Base-by-base conservation (phyloP, 345 rosid genomes). In the Bruguiera gymnorhiza region DNA sequence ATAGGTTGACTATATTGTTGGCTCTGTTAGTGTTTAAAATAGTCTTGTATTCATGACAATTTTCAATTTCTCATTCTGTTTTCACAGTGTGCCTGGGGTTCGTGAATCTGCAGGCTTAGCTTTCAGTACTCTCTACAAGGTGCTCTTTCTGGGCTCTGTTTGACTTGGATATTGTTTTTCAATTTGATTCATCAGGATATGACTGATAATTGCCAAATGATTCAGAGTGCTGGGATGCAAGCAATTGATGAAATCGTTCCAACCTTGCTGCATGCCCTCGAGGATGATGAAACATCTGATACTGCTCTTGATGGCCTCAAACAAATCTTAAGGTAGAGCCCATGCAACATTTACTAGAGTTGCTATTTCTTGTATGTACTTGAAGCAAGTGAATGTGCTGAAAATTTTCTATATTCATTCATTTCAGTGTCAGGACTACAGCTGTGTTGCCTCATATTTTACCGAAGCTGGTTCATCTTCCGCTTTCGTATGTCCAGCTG, bases 191-290 rank as follows among this genome's bases (percentile, higher is more conserved):
- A 37, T 15, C n/a, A 4, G 8, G 62, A 53, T 62, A 1, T 39
- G 39, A 0, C 32, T 1, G 23, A 21, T 62, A 31, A 18, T 16
- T 57, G 15, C 60, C 18, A 53, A 53, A n/a, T 63, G 65, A 64
- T 66, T 66, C 82, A 95, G 99, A 95, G 91, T 82, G 99, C 98
- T 70, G 99, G 99, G 73, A 61, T 95, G 94, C 98, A 88, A 88
- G 99, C 98, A 73, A 90, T 95, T 69, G 99, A 95, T 83, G 99
- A 95, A 84, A 95, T 95, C 73, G 96, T 95, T 60, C 98, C 98
- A 66, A 92, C 98, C 2, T 86, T 95, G 81, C 70, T 95, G 75
- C 96, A 84, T 86, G 97, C 97, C 20, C 81, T 95, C 72, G 98
- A 92, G 82, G 97, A 95, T 77, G 94, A 90, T 79, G 83, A 85